Percentiles rank a stretch among this genome's conserved stretches.
Conservation (phyloP, 306 rosid species). For the Cotoneaster glaucophyllus region DNA sequence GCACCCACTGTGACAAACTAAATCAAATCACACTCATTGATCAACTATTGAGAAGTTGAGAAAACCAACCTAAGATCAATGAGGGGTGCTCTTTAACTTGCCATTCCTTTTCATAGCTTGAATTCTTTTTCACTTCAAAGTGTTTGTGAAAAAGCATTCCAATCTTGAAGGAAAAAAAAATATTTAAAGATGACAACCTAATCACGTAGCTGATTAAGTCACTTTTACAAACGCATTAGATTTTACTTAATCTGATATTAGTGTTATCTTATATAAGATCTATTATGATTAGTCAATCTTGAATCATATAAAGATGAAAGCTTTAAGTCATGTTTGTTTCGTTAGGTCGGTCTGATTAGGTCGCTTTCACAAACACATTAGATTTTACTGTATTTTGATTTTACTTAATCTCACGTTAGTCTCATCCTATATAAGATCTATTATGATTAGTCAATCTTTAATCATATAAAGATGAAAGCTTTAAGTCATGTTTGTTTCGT, state of each 20-base stretch:
- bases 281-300: not conserved
- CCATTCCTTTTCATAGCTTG: not conserved
- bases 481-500: too few relatives aligned
- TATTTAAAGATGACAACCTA: not conserved
- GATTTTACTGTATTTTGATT: too few relatives aligned
- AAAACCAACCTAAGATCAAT: not conserved
- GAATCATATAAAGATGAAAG: slow-evolving; percentile 21
- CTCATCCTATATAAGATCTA: too few relatives aligned
- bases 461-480: too few relatives aligned
- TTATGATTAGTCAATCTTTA: too few relatives aligned
- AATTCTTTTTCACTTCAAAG: slow-evolving; percentile 5
- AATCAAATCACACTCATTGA: not conserved
- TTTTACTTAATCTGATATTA: too few relatives aligned
- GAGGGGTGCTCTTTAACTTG: not conserved
- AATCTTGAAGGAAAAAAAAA: not conserved
- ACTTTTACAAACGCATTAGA: too few relatives aligned
- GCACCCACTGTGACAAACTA: not conserved
- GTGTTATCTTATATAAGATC: not conserved
- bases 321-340: not conserved
- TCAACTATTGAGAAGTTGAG: not conserved
- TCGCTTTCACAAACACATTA: too few relatives aligned
- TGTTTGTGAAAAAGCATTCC: not conserved
- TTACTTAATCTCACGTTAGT: too few relatives aligned
- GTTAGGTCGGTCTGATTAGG: too few relatives aligned
- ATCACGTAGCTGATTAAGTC: not conserved